Percentiles rank a stretch among this genome's conserved stretches.
Evolutionary conservation across 2,329 filamentous ascomycete species (phyloP).

Genomic region (Xylariales sp.): DNA sequence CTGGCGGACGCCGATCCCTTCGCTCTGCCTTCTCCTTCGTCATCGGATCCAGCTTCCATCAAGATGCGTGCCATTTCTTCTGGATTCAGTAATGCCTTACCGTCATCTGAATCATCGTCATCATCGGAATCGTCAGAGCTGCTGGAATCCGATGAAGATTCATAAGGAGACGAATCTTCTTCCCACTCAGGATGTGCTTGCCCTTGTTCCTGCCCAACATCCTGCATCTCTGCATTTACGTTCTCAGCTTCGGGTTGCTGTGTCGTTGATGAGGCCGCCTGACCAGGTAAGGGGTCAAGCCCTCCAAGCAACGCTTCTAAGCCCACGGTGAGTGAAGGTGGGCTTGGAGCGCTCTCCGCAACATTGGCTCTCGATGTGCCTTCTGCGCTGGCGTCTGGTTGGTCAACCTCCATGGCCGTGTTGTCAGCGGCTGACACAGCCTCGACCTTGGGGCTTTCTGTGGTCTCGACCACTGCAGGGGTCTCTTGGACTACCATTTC

Average conservation of each 20-base stretch:
- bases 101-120: conserved; percentile 53
- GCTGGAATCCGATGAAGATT: conserved; percentile 59
- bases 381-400: neutral
- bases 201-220: conserved; percentile 7
- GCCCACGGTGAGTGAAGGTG: conserved; percentile 26
- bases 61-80: conserved; percentile 81
- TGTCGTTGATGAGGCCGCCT: conserved; percentile 5
- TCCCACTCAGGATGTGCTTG: conserved; percentile 74
- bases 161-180: conserved; percentile 70
- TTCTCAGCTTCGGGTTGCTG: conserved; percentile 8
- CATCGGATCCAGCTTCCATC: conserved; percentile 82
- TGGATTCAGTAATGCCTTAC: conserved; percentile 70
- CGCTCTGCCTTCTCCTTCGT: conserved; percentile 58
- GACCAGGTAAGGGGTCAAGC: conserved; percentile 17
- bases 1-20: conserved; percentile 35
- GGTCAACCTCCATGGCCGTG: conserved; percentile 12
- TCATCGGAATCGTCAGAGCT: conserved; percentile 58
- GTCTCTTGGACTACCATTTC: no score
- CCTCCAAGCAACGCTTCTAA: conserved; percentile 26
- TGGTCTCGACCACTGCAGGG: no score
- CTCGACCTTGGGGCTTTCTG: neutral
- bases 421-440: neutral
- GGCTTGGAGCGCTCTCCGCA: conserved; percentile 20
- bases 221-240: conserved; percentile 12
- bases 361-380: neutral